Base-by-base conservation (phyloP, 1,284 basidiomycete genomes). In the Xerocomus nothofagi region DNA sequence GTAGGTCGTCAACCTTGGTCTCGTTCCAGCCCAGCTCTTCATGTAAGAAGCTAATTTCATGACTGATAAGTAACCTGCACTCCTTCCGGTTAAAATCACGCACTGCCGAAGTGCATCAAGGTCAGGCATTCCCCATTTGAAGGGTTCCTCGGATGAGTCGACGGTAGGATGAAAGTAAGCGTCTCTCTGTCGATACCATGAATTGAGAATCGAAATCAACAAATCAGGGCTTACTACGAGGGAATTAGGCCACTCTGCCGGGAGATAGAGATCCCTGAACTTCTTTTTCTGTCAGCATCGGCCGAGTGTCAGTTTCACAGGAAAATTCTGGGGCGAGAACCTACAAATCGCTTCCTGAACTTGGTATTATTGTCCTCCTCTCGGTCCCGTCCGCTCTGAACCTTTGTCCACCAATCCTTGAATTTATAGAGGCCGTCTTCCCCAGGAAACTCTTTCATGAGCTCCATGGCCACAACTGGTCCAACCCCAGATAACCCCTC, bases 51-150 rank as follows among this genome's bases (percentile, higher is more conserved):
- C 91, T 95, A 59, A 3, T 30, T 12, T 30, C 40, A 30, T 8
- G n/a, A 21, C 8, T 0, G n/a, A 50, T 51, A 38, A 58, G 47
- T 33, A 38, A n/a, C 43, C 7, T 34, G 31, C 9, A 14, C 30
- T 23, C 34, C 18, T 37, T 11, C 40, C 18, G 15, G 33, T 18
- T n/a, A 37, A 43, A 40, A 24, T n/a, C 14, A 72, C 86, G 57
- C 64, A 93, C 90, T 79, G 72, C 58, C 93, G 82, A 44, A 98
- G 78, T 1, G 87, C 92, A 61, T 98, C 93, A 2, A 99, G 81
- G 65, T 98, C 95, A 6, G 96, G 94, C 55, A 96, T 75, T 9
- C 93, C 96, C 97, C 97, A 99, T 60, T 93, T 91, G 67, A 99
- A 99, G 0, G 91, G 87, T 62, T 99, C 95, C 47, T 93, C 86